A percentile compares a stretch with the other conserved stretches of the same genome.
These are phyloP conservation scores for Emmonsiellopsis sp. DNA, from an alignment of 2,329 filamentous ascomycete genomes.

Conservation along the genomic window DNA sequence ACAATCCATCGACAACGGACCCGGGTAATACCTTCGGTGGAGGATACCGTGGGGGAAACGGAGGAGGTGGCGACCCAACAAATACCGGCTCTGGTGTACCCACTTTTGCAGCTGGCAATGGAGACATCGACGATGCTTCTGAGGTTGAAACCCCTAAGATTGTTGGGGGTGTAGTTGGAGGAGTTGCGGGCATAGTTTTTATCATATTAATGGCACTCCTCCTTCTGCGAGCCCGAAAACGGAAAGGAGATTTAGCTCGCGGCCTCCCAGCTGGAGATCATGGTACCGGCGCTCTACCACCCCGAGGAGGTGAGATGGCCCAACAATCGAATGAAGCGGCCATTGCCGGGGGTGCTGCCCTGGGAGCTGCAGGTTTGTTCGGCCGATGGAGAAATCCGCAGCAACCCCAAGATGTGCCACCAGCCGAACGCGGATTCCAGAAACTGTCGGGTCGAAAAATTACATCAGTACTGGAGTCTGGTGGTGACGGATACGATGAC, in stretches of 20 bases:
- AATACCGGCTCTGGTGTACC: slow-evolving; percentile 2
- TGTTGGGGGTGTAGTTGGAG: slow-evolving; percentile 55
- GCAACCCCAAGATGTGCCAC: slow-evolving; percentile 23
- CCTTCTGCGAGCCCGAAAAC: slow-evolving; percentile 45
- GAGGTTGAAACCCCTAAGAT: slow-evolving; percentile 42
- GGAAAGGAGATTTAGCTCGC: slow-evolving; percentile 12
- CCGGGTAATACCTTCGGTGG: not conserved
- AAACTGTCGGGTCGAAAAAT: slow-evolving; percentile 42
- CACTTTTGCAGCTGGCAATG: slow-evolving; percentile 6
- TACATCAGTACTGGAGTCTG: slow-evolving; percentile 36
- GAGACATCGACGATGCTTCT: slow-evolving; percentile 10
- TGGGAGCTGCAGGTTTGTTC: slow-evolving; percentile 29
- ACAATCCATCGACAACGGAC: slow-evolving; percentile 2
- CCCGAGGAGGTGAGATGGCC: slow-evolving; percentile 21
- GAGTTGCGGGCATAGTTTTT: slow-evolving; percentile 48
- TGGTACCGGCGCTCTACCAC: slow-evolving; percentile 9
- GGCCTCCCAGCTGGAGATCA: slow-evolving; percentile 10
- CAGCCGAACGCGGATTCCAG: slow-evolving; percentile 39
- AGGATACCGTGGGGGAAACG: slow-evolving; percentile 5
- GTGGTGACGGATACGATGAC: slow-evolving; percentile 39
- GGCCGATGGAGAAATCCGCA: slow-evolving; percentile 33
- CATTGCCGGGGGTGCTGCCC: slow-evolving; percentile 29
- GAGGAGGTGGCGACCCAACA: slow-evolving; percentile 8
- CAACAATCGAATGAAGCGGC: slow-evolving; percentile 31
- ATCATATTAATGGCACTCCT: slow-evolving; percentile 41